Percentiles rank a stretch among this genome's conserved stretches.
Evolutionary conservation across 176 grass and related monocot species (phyloP).

Genomic region (Dactylis glomerata): DNA sequence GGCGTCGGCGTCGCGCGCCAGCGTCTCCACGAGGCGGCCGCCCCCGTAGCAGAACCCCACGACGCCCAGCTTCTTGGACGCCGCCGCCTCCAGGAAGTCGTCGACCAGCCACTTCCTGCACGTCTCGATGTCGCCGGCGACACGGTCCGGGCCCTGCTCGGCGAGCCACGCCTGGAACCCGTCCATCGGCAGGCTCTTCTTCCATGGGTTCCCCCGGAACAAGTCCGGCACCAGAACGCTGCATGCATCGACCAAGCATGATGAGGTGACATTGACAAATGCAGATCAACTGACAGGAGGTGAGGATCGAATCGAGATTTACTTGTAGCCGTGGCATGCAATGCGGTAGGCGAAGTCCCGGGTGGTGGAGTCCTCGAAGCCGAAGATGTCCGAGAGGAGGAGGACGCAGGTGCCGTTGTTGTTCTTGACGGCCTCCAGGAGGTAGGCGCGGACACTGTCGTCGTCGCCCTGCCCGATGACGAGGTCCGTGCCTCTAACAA

Average conservation of each 20-base stretch:
- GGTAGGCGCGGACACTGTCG: constrained; percentile 49
- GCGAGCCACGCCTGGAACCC: constrained; percentile 39
- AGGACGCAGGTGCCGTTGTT: constrained; percentile 88
- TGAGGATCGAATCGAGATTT: not conserved
- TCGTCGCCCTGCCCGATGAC: constrained; percentile 71
- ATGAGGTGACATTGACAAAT: not conserved
- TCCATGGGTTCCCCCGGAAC: constrained; percentile 75
- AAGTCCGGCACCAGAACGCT: constrained; percentile 90
- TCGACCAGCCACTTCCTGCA: constrained; percentile 70
- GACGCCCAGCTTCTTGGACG: constrained; percentile 70
- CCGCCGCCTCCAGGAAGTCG: constrained; percentile 58
- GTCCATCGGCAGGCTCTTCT: constrained; percentile 25
- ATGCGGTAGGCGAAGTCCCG: constrained; percentile 90
- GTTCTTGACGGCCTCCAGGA: constrained; percentile 89
- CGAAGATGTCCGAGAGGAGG: constrained; percentile 77
- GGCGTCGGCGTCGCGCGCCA: constrained; percentile 65
- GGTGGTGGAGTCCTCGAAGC: constrained; percentile 85
- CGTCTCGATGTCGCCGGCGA: constrained; percentile 63
- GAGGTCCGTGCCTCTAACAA: constrained; percentile 74
- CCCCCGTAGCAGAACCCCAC: constrained; percentile 92
- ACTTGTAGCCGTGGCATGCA: constrained; percentile 96
- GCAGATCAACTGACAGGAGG: not conserved
- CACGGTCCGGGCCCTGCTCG: constrained; percentile 26
- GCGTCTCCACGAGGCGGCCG: constrained; percentile 50
- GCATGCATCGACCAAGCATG: not conserved